Base-by-base conservation (phyloP, 2,329 filamentous ascomycete species). In the Waltergamsia citrina region DNA sequence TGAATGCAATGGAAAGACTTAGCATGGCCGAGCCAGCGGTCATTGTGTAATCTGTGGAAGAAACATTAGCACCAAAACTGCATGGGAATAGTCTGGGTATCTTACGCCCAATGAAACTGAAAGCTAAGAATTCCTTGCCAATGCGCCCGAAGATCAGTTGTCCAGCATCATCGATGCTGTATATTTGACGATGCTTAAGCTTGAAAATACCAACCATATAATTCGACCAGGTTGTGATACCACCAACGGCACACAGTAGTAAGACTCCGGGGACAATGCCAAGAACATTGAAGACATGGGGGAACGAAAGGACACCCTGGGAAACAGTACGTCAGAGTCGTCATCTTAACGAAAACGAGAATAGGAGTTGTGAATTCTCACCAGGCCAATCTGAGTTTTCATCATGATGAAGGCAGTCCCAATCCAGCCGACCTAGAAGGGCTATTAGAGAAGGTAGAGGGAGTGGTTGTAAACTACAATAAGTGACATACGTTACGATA, bases 131-230 rank as follows among this genome's bases (percentile, higher is more conserved):
- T 32, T 63, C 62, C 4, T 60, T 56, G 2, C 67, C 67, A 6
- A 59, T 35, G 3, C 50, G 54, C 11, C 69, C 69, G 39, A 69
- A 67, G n/a, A 73, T 53, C 24, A 69, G 48, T 4, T 43, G 42
- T n/a, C 67, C 69, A 0, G 63, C 69, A 41, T 73, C 69, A 32
- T 70, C 69, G 35, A 74, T 69, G 20, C 65, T 60, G 42, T 74
- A 72, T 1, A 72, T 62, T 15, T 65, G 56, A 2, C 58, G 60
- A 41, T 74, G 69, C 7, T 50, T 50, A 12, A 64, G 43, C 43
- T 74, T 74, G 52, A 73, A 73, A 11, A 53, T 47, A 5, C 65
- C 67, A 65, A 36, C 22, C 11, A 36, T 21, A 11, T 32, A 27
- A 11, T 14, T 20, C 2, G 34, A 15, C 29, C 37, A 38, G 7